Evolutionary conservation across 441 rosid species (phyloP).

Genomic region (Croton setiger): DNA sequence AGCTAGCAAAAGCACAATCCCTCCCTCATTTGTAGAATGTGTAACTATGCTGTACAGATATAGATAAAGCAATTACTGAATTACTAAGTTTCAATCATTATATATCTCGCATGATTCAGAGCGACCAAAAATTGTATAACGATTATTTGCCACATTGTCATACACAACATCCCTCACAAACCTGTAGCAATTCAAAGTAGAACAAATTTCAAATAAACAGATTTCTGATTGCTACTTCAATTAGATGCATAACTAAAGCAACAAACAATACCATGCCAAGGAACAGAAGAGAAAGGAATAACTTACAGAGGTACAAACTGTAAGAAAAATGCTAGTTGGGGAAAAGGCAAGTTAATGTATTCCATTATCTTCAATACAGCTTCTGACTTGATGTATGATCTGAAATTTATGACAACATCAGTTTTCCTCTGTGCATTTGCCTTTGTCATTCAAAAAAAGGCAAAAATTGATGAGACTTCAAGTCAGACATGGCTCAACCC

Average conservation of each 20-base stretch:
- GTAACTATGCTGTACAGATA: slow-evolving; percentile 6
- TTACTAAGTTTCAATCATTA: slow-evolving; percentile 19
- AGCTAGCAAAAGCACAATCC: background rate
- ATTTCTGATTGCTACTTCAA: background rate
- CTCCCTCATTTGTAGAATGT: background rate
- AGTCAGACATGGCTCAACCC: background rate
- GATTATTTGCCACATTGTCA: slow-evolving; percentile 76
- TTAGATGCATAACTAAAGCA: slow-evolving; percentile 5
- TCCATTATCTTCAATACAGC: slow-evolving; percentile 92
- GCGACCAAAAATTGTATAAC: slow-evolving; percentile 69
- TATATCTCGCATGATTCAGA: slow-evolving; percentile 78
- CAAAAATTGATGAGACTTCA: background rate
- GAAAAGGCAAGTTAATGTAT: slow-evolving; percentile 77
- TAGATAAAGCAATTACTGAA: background rate
- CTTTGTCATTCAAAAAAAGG: background rate
- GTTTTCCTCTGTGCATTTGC: background rate
- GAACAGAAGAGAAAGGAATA: background rate
- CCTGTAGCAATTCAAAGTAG: slow-evolving; percentile 34
- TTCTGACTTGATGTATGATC: slow-evolving; percentile 81
- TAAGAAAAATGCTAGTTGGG: slow-evolving; percentile 70
- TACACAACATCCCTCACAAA: slow-evolving; percentile 66
- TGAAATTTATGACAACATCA: slow-evolving; percentile 30
- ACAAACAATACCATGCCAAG: background rate
- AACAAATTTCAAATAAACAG: background rate
- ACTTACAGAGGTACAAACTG: slow-evolving; percentile 76